Evolutionary conservation across 1,284 basidiomycete genomes (phyloP), one percentile per base, ranked within the genome.

Genomic region (Cutaneotrichosporon arboriforme): DNA sequence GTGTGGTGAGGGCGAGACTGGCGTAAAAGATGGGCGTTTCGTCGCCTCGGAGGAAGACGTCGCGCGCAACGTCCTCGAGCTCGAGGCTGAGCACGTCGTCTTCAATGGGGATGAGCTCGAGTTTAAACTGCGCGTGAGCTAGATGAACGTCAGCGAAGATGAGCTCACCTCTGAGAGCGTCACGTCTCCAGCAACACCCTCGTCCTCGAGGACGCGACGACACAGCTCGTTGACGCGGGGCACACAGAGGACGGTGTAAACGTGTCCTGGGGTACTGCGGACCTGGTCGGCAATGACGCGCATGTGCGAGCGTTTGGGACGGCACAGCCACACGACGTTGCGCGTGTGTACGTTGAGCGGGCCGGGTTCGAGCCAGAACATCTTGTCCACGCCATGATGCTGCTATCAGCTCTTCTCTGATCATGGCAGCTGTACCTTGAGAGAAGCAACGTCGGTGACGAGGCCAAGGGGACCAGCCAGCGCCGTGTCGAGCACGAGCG

Each of bases 301-400:
- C 74, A 93, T 84, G 75, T 86, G 85, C 60, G 82, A 85, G 57
- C 93, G 87, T 63, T 83, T 82, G 2, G 96, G 91, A 23, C 92
- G 81, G 71, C 90, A 96, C 15, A 99, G 82, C 77, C 96, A 99
- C 18, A 99, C 83, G 57, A 98, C 84, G 61, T 92, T 94, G 31
- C 88, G 83, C 4, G 93, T 92, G 3, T 83, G 82, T 1, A 89
- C 87, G 39, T 84, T 83, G 50, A 96, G 76, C 10, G 88, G 85
- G 23, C 90, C 91, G 8, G 84, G 70, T 74, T 98, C 96, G 22
- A 98, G 83, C 96, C 96, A 99, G 75, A 96, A 97, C 87, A 99
- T 94, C 79, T 96, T 96, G 77, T 97, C 94, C 4, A 98, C 92
- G 4, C 91, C 93, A 81, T 97, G 93, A 71, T 97, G 89, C 88